Base-by-base conservation (phyloP, 176 grass and related monocot genomes). In the Olyra latifolia region DNA sequence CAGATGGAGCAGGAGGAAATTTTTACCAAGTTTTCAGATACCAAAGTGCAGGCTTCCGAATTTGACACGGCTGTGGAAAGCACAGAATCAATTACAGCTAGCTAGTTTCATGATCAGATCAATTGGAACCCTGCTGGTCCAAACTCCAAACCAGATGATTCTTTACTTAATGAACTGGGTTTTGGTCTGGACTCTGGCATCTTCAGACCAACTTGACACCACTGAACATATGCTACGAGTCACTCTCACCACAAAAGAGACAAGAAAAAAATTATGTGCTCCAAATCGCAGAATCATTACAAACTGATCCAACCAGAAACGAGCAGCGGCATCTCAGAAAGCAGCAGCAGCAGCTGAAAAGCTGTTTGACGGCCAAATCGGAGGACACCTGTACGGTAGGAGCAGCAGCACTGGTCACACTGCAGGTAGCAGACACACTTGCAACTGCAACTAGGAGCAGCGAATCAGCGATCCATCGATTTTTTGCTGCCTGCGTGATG, bases 331-430 rank as follows among this genome's bases (percentile, higher is more conserved):
- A 40, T 32, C 12, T n/a, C 3, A 62, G 8, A 5, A 72, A 25
- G 9, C 10, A 15, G 22, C 5, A 41, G 6, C 5, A 5, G 30
- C 32, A 52, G 22, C 43, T 30, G 68, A 66, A 62, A 57, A 45
- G 62, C 23, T 32, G 64, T 19, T 19, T 16, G 49, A 56, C 38
- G 83, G 76, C 64, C 72, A 77, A 49, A 49, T 19, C 10, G 57
- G 5, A 72, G n/a, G 48, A 80, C 76, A 74, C 62, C 7, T 69
- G 77, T 59, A 58, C 77, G 77, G 70, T 12, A 1, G 43, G 3
- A 15, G 65, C 19, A 15, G 68, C 20, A 50, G 8, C 68, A 20
- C 7, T 7, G 4, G 27, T 62, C 79, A 38, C 28, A 47, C 53
- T 20, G 63, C 49, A n/a, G 8, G 12, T n/a, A n/a, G n/a, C n/a